Percentiles rank a stretch among this genome's conserved stretches.
Conservation (phyloP, 148 eudicot species). For the Bassia scoparia region DNA sequence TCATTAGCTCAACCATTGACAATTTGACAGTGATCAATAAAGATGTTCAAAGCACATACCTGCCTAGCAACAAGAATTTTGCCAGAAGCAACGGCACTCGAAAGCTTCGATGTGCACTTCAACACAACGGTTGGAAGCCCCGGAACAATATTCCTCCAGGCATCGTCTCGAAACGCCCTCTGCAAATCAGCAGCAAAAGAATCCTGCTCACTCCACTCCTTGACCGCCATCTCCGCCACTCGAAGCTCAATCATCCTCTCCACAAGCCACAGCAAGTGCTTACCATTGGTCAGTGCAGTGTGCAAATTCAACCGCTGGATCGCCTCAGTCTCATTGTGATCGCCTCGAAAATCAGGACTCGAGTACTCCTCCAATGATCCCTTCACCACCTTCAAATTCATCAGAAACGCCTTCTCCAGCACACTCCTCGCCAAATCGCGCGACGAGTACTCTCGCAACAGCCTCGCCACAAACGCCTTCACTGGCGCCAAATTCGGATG, state of each 20-base stretch:
- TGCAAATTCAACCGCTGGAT: constrained; percentile 89
- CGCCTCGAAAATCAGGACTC: constrained; percentile 75
- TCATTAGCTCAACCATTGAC: not conserved
- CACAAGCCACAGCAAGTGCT: constrained; percentile 82
- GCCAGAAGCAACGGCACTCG: constrained; percentile 67
- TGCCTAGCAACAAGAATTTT: constrained; percentile 58
- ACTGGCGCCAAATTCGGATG: constrained; percentile 73
- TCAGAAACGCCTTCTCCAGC: constrained; percentile 53
- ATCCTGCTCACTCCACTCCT: constrained; percentile 79
- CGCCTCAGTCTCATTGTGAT: constrained; percentile 81
- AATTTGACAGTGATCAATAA: not conserved
- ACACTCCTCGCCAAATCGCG: constrained; percentile 59
- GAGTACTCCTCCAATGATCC: constrained; percentile 80
- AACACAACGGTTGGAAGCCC: constrained; percentile 71
- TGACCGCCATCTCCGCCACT: constrained; percentile 76
- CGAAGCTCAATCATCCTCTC: constrained; percentile 94
- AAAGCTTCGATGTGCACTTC: constrained; percentile 71
- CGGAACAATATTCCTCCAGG: constrained; percentile 80
- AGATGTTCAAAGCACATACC: constrained; percentile 34
- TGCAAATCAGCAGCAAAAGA: constrained; percentile 70
- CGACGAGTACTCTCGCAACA: constrained; percentile 66
- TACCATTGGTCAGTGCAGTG: constrained; percentile 59
- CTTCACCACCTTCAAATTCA: constrained; percentile 63
- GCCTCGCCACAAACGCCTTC: constrained; percentile 84
- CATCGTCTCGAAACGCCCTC: constrained; percentile 81